Percentiles rank a stretch among this genome's conserved stretches.
These are phyloP conservation scores for Simmondsia chinensis DNA, from an alignment of 148 eudicot species.

Conservation along the genomic window DNA sequence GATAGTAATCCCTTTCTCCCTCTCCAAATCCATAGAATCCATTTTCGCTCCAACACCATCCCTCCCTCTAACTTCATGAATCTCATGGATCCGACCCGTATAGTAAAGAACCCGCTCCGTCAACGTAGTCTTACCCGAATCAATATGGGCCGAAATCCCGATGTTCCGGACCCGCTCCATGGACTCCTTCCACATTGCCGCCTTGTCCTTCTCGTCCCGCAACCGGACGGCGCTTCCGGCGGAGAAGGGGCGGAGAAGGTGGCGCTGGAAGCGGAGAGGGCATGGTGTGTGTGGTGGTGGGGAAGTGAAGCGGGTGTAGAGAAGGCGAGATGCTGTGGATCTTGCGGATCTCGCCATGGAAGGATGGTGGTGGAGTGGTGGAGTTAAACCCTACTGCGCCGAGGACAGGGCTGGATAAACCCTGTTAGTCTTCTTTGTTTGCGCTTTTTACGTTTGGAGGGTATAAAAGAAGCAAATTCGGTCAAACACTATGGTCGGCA, in stretches of 20 bases:
- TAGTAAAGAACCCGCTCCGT: constrained; percentile 82
- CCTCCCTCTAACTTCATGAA: constrained; percentile 88
- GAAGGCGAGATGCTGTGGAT: constrained; percentile 47
- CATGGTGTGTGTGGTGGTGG: constrained; percentile 15
- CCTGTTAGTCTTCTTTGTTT: too few relatives aligned
- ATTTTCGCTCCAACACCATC: constrained; percentile 96
- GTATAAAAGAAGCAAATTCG: too few relatives aligned
- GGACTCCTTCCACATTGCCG: constrained; percentile 62
- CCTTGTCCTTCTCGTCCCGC: constrained; percentile 49
- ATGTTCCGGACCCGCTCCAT: constrained; percentile 67
- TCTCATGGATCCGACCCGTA: constrained; percentile 88
- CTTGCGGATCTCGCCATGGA: constrained; percentile 54
- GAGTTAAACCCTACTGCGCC: too few relatives aligned
- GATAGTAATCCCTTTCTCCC: constrained; percentile 94
- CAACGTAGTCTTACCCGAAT: constrained; percentile 92
- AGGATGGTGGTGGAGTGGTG: too few relatives aligned
- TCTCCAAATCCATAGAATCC: constrained; percentile 98
- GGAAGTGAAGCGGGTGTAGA: constrained; percentile 41
- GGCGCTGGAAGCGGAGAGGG: constrained; percentile 34
- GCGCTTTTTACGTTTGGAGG: too few relatives aligned
- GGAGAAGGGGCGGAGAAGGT: constrained; percentile 49
- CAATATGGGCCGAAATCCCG: constrained; percentile 96
- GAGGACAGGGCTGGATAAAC: too few relatives aligned
- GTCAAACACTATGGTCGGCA: too few relatives aligned
- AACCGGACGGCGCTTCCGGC: constrained; percentile 54